Conservation (phyloP, 108 stramenopile species). For the Skeletonema costatum region DNA sequence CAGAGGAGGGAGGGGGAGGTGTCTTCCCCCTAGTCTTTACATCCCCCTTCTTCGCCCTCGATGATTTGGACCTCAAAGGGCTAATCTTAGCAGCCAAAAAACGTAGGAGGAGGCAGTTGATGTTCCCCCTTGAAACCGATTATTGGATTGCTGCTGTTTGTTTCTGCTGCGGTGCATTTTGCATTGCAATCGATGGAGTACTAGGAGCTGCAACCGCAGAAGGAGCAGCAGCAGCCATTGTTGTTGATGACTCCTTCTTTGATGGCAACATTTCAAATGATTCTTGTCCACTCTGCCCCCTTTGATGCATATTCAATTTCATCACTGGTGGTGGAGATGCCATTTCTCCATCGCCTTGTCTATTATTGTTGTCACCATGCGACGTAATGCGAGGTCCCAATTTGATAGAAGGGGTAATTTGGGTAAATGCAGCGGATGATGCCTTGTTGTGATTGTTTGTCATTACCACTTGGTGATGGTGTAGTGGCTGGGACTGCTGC, state of each 20-base stretch:
- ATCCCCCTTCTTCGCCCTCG: slow-evolving; percentile 11
- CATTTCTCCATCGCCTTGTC: background rate
- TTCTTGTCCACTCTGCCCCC: background rate
- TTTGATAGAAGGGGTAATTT: background rate
- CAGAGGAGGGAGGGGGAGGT: background rate
- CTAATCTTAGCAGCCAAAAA: slow-evolving; percentile 49
- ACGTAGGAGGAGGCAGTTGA: slow-evolving; percentile 29
- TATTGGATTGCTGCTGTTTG: background rate
- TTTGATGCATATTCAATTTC: background rate
- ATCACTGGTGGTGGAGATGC: background rate
- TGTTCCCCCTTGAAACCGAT: background rate
- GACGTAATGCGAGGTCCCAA: background rate
- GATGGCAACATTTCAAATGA: background rate
- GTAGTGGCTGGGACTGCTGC: background rate
- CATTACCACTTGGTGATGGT: background rate
- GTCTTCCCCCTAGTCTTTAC: slow-evolving; percentile 6
- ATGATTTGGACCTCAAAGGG: slow-evolving; percentile 33
- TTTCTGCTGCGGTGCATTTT: background rate
- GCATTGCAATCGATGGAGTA: background rate
- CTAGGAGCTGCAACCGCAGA: background rate
- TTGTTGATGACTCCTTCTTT: background rate
- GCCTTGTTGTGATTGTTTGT: background rate
- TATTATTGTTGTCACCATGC: background rate
- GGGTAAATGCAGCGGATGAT: background rate
- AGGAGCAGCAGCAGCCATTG: background rate